A percentile compares a stretch with the other conserved stretches of the same genome.
phyloP scores from a whole-genome alignment of 2,329 filamentous ascomycete species.

The Talaromyces sp. region DNA sequence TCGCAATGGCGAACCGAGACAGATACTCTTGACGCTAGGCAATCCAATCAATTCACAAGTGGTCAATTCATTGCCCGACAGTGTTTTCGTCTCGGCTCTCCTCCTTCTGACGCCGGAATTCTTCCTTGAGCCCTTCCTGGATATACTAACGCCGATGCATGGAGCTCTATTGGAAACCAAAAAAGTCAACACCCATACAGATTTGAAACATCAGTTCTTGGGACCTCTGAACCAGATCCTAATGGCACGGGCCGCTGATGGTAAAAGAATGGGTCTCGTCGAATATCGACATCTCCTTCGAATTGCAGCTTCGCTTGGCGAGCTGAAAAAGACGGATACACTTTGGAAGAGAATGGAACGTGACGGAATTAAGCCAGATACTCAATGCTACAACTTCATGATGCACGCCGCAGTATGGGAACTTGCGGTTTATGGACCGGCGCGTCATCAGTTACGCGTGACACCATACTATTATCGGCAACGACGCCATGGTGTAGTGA shows the following conservation, averaged over 20 bases:
- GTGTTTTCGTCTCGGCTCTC: constrained; percentile 62
- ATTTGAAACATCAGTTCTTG: constrained; percentile 27
- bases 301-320: constrained; percentile 49
- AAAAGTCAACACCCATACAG: constrained; percentile 36
- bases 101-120: constrained; percentile 58
- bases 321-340: constrained; percentile 40
- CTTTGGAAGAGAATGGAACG: constrained; percentile 48
- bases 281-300: constrained; percentile 55
- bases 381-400: constrained; percentile 54
- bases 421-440: constrained; percentile 35
- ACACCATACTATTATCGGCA: constrained; percentile 31
- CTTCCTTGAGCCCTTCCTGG: constrained; percentile 47
- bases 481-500: constrained; percentile 26
- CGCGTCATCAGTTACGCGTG: constrained; percentile 40
- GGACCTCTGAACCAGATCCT: constrained; percentile 38
- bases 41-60: constrained; percentile 29
- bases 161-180: constrained; percentile 43
- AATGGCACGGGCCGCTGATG: constrained; percentile 31
- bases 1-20: constrained; percentile 38
- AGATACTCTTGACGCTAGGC: constrained; percentile 36
- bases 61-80: constrained; percentile 46
- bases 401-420: constrained; percentile 52
- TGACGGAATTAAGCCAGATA: constrained; percentile 42
- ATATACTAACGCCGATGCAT: constrained; percentile 51
- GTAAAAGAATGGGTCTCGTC: constrained; percentile 42